A percentile compares a stretch with the other conserved stretches of the same genome.
These are phyloP conservation scores for Trichoderma afroharzianum DNA, from an alignment of 2,329 filamentous ascomycete species.

Conservation along the genomic window DNA sequence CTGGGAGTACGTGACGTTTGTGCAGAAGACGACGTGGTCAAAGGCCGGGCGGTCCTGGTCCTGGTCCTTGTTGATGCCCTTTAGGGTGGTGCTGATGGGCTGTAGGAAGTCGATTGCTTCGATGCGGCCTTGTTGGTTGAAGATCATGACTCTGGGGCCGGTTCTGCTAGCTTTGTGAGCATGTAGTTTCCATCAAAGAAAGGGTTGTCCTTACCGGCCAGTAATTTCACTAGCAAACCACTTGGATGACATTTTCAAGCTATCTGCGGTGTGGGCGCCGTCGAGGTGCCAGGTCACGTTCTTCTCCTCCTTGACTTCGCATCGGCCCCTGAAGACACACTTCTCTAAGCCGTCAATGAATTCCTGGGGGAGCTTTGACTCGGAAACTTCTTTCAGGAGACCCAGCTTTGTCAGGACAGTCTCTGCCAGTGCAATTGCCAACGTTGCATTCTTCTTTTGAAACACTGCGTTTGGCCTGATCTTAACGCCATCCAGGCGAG, in stretches of 20 bases:
- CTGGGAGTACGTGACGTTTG: conserved; percentile 60
- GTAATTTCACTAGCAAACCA: conserved; percentile 69
- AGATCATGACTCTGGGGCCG: conserved; percentile 62
- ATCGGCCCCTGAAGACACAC: conserved; percentile 76
- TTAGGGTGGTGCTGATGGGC: conserved; percentile 39
- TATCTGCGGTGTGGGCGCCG: conserved; percentile 89
- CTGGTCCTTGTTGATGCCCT: conserved; percentile 25
- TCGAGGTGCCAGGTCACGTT: conserved; percentile 80
- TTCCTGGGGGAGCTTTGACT: conserved; percentile 50
- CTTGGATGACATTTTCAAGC: conserved; percentile 72
- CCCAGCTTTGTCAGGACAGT: conserved; percentile 45
- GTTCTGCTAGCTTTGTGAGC: conserved; percentile 22
- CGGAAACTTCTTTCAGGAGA: conserved; percentile 25
- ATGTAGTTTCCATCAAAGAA: background rate
- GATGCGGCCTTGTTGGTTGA: conserved; percentile 73
- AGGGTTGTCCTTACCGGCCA: conserved; percentile 25
- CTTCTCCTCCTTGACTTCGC: conserved; percentile 56
- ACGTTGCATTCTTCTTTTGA: conserved; percentile 56
- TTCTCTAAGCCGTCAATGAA: conserved; percentile 71
- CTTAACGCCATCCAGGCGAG: conserved; percentile 42
- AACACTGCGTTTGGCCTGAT: conserved; percentile 53
- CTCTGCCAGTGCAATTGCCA: conserved; percentile 52
- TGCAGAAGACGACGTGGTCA: conserved; percentile 76
- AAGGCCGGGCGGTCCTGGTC: conserved; percentile 44
- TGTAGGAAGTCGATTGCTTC: conserved; percentile 53